Base-by-base conservation (phyloP, 495 filamentous ascomycete genomes). In the Bacidia gigantensis region DNA sequence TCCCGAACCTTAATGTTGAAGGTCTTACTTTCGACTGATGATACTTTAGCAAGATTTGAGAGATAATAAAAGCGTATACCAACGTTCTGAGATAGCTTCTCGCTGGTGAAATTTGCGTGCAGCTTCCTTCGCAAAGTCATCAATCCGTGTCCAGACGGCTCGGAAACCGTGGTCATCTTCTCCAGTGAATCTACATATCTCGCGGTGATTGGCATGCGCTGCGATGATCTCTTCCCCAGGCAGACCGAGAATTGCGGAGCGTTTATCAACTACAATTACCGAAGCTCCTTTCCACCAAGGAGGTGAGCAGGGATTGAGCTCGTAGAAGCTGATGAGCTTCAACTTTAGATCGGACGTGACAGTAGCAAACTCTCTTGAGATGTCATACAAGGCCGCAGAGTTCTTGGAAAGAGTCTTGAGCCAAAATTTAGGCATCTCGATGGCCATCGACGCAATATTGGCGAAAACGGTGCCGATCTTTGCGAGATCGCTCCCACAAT, bases 251-350 rank as follows among this genome's bases (percentile, higher is more conserved):
- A 55, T 43, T 5, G 58, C 58, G 14, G 58, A 60, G n/a, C 54
- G 49, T 41, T 56, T 50, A 11, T 57, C 58, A 23, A 60, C 58
- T 11, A 60, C 51, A 18, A 47, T 22, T 50, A 21, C 52, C 53
- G 47, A 53, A 53, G 26, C 54, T 50, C 18, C 44, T 53, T 43
- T 59, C 57, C 26, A 57, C 47, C 47, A 50, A 9, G 47, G 47
- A 2, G 47, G 47, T 22, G 47, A 50, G 38, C 47, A 50, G 20
- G 47, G 47, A 35, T 50, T 50, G 23, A 59, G 50, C 50, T 55
- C 12, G 41, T 44, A 44, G 20, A 44, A 44, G 41, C 41, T 44
- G 9, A 44, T 44, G 9, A 52, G 50, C 5, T 49, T 52, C 25
- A 56, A 17, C 12, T 58, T 44, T 7, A 58, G 22, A 18, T 20